These are phyloP conservation scores for Cladosporium austrohemisphaericum DNA, from an alignment of 2,329 filamentous ascomycete species.

Conservation along the genomic window DNA sequence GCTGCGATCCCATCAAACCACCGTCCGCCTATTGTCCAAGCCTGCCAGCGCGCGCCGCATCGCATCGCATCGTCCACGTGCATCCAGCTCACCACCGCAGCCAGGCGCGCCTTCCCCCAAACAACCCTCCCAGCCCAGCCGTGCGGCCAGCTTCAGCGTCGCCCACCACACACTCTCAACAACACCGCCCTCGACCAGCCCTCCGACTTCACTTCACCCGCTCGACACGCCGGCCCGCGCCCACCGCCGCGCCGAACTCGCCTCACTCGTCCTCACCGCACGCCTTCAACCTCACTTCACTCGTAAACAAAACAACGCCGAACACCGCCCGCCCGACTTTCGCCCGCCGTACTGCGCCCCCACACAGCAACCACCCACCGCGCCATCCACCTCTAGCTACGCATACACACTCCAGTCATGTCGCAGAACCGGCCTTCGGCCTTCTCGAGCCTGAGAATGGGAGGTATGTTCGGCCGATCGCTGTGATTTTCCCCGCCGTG, in stretches of 20 bases:
- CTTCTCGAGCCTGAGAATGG: constrained; percentile 88
- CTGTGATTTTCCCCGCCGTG: constrained; percentile 14
- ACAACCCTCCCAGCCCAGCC: constrained; percentile 9
- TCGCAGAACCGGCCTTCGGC: constrained; percentile 88
- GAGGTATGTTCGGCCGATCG: constrained; percentile 64
- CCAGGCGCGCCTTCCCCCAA: constrained; percentile 11
- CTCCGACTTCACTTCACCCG: not conserved
- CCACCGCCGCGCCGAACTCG: not conserved
- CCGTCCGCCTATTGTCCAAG: no score
- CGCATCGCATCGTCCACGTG: constrained; percentile 4
- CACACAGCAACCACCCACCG: not conserved
- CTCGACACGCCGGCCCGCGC: not conserved
- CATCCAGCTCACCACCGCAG: constrained; percentile 1
- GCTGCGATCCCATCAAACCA: not conserved
- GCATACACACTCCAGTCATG: constrained; percentile 51
- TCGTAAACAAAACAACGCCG: constrained; percentile 2
- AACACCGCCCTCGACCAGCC: constrained; percentile 1
- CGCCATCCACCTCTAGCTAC: not conserved
- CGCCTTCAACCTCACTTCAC: not conserved
- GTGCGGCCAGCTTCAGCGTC: constrained; percentile 13
- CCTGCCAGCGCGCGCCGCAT: not conserved
- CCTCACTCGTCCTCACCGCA: constrained; percentile 23
- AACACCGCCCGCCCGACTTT: constrained; percentile 7
- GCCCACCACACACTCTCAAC: not conserved
- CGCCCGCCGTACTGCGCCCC: constrained; percentile 5